phyloP scores from a whole-genome alignment of 257 asterid genomes.

The Fraxinus cuspidata region DNA sequence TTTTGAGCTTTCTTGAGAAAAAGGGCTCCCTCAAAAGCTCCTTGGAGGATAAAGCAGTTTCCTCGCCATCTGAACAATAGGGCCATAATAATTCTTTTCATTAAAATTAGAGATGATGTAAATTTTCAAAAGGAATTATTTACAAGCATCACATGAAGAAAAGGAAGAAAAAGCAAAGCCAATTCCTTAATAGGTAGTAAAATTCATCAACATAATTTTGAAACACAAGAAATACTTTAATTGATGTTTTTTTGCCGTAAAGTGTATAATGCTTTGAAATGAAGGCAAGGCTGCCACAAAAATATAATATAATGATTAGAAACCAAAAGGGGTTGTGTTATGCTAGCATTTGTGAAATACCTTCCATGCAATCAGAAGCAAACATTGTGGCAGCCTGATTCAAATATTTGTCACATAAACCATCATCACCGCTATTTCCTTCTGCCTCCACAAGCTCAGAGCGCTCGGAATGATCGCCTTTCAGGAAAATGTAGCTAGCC shows the following conservation, averaged over 20 bases:
- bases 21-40: slow-evolving; percentile 74
- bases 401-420: slow-evolving; percentile 58
- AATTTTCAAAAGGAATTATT: slow-evolving; percentile 3
- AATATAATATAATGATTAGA: slow-evolving; percentile 13
- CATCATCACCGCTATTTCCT: slow-evolving; percentile 46
- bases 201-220: slow-evolving; percentile 13
- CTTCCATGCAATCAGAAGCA: slow-evolving; percentile 61
- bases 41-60: slow-evolving; percentile 55
- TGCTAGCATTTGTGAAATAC: slow-evolving; percentile 38
- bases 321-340: slow-evolving; percentile 11
- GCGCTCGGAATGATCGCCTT: slow-evolving; percentile 60
- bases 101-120: slow-evolving; percentile 12
- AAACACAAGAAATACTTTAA: slow-evolving; percentile 9
- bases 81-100: slow-evolving; percentile 20
- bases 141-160: slow-evolving; percentile 13
- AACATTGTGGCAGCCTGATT: slow-evolving; percentile 55
- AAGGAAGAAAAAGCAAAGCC: slow-evolving; percentile 19
- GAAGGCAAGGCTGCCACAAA: slow-evolving; percentile 11
- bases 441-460: slow-evolving; percentile 48
- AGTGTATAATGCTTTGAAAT: slow-evolving; percentile 20
- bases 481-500: slow-evolving; percentile 71
- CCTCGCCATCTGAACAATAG: slow-evolving; percentile 54
- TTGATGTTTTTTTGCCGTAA: background rate
- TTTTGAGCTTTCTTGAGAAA: slow-evolving; percentile 77
- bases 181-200: slow-evolving; percentile 17